phyloP scores from a whole-genome alignment of 129 eudicot genomes.

The Arctium lappa region DNA sequence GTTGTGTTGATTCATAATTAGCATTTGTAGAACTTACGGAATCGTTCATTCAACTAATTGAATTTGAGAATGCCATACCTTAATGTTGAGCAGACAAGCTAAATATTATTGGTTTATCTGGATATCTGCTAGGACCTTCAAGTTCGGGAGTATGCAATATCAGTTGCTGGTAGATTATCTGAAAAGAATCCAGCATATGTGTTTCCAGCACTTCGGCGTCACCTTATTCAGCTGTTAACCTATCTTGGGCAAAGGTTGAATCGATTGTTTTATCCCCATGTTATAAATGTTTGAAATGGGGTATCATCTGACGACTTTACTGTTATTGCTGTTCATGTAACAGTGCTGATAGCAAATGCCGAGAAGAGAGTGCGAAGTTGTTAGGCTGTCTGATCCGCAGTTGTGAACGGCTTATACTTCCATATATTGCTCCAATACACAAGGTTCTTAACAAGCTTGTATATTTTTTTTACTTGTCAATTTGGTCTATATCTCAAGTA shows the following conservation, averaged over 20 bases:
- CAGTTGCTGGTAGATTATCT: conserved; percentile 94
- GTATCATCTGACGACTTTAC: neutral
- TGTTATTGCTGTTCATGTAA: conserved; percentile 7
- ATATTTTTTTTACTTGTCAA: neutral
- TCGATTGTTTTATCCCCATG: neutral
- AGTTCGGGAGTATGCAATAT: conserved; percentile 90
- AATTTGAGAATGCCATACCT: conserved; percentile 6
- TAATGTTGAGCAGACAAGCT: conserved; percentile 3
- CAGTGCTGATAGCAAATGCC: conserved; percentile 94
- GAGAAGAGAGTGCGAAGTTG: conserved; percentile 96
- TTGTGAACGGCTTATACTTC: conserved; percentile 90
- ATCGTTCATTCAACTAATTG: neutral
- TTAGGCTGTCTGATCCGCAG: conserved; percentile 95
- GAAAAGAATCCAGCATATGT: conserved; percentile 98
- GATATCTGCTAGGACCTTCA: conserved; percentile 67
- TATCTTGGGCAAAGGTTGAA: conserved; percentile 81
- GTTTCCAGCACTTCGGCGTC: conserved; percentile 96
- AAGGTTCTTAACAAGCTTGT: conserved; percentile 46
- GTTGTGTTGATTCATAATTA: conserved; percentile 1
- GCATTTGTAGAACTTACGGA: neutral
- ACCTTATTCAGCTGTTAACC: conserved; percentile 85
- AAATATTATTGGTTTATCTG: conserved; percentile 2
- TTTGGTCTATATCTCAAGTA: conserved; percentile 9
- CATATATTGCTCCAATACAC: conserved; percentile 93
- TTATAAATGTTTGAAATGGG: neutral